Evolutionary conservation across 139 green algal species (phyloP).

Genomic region (Trebouxia sp.): DNA sequence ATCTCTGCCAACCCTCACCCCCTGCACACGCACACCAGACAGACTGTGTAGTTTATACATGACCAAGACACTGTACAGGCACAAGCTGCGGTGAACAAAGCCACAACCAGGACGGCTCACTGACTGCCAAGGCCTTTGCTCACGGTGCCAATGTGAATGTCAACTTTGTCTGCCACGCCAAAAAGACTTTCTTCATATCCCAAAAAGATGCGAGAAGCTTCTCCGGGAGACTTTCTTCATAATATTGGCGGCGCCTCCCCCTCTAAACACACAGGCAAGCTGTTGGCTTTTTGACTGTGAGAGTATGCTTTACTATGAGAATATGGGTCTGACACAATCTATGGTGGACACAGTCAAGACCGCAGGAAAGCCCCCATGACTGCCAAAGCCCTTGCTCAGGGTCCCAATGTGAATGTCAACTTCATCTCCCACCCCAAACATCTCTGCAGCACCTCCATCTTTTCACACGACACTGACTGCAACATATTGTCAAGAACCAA

Average conservation of each 20-base stretch:
- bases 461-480: too few relatives aligned
- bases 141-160: slow-evolving; percentile 92
- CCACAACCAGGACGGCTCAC: too few relatives aligned
- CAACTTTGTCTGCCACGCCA: slow-evolving; percentile 64
- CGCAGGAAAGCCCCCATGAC: slow-evolving; percentile 76
- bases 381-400: slow-evolving; percentile 90
- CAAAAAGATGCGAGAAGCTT: too few relatives aligned
- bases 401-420: slow-evolving; percentile 93
- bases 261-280: background rate
- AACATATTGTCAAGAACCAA: too few relatives aligned
- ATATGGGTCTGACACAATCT: too few relatives aligned
- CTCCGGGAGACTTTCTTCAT: too few relatives aligned
- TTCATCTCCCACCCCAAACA: slow-evolving; percentile 46
- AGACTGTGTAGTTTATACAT: too few relatives aligned
- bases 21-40: background rate
- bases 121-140: slow-evolving; percentile 88
- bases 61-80: background rate
- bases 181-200: slow-evolving; percentile 52
- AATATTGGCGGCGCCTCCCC: too few relatives aligned
- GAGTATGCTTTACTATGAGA: too few relatives aligned
- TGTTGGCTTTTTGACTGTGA: too few relatives aligned
- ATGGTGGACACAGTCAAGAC: too few relatives aligned
- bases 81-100: too few relatives aligned
- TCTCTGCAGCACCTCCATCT: slow-evolving; percentile 68
- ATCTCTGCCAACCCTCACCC: slow-evolving; percentile 69